Evolutionary conservation across 257 asterid species (phyloP), one percentile per base, ranked within the genome.

Genomic region (Orobanche coerulescens): DNA sequence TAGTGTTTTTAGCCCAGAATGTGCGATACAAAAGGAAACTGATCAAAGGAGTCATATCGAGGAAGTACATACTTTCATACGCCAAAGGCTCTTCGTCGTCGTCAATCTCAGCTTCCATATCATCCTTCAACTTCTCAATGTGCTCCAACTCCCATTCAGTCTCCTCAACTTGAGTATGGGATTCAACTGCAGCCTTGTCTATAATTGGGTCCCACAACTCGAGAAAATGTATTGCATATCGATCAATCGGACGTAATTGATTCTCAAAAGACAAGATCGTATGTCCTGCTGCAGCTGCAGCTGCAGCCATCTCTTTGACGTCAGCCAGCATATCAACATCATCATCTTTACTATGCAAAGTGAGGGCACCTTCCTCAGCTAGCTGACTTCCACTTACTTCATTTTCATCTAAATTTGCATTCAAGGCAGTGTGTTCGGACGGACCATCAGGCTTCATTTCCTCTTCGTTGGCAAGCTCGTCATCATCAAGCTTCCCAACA

Each of bases 51-150:
- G 61, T 31, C 5, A 10, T 18, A 57, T 34, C 6, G 60, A 68
- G 71, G 31, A 64, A 51, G 61, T 14, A 75, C 99, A 71, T 87
- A 93, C 99, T 84, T 79, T 93, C 97, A 55, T 84, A 93, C 34
- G 80, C 90, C 70, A 93, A 75, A 55, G 99, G 99, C 67, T 89
- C 98, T 77, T 93, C 99, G 66, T 93, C 99, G 50, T 93, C 99
- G 70, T 89, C 97, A 68, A 86, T 79, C 66, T 93, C 97, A 53
- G 97, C 99, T 76, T 93, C 99, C 99, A 93, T 86, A 65, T 89
- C 97, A 76, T 93, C 97, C 82, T 93, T 93, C 71, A 93, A 83
- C 81, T 83, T 83, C 80, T 93, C 99, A 28, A 93, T 83, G 75
- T 84, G 94, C 65, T 93, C 97, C 78, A 93, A 72, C 72, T 93